A percentile compares a stretch with the other conserved stretches of the same genome.
phyloP scores from a whole-genome alignment of 2,329 filamentous ascomycete genomes.

The Penicillium sp. region DNA sequence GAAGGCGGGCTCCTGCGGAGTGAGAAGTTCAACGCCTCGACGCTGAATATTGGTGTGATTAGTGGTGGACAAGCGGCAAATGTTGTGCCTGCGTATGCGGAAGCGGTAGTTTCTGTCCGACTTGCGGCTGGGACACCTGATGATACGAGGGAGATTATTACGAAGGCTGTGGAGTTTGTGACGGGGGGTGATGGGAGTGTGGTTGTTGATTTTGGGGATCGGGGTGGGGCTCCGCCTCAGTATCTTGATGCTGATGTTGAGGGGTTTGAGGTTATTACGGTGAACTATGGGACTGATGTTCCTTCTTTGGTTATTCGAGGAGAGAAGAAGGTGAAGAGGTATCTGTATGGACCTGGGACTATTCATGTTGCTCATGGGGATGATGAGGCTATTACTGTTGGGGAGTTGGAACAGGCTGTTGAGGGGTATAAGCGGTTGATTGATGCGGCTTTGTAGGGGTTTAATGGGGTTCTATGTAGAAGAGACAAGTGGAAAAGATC shows the following conservation, averaged over 20 bases:
- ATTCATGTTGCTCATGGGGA: conserved; percentile 88
- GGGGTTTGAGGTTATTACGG: conserved; percentile 76
- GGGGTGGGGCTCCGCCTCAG: conserved; percentile 64
- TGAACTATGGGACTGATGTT: conserved; percentile 92
- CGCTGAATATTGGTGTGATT: conserved; percentile 78
- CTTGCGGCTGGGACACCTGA: conserved; percentile 72
- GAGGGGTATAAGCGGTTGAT: conserved; percentile 75
- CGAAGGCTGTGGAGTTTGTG: conserved; percentile 54
- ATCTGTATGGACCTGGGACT: conserved; percentile 54
- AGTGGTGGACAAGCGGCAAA: conserved; percentile 81
- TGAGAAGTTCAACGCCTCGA: conserved; percentile 80
- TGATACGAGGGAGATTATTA: conserved; percentile 57
- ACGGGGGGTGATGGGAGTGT: conserved; percentile 35
- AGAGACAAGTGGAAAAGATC: not conserved
- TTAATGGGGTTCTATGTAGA: not conserved
- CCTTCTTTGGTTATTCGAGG: conserved; percentile 49
- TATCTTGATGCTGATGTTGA: conserved; percentile 76
- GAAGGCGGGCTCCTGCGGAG: conserved; percentile 61
- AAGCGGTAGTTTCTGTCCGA: conserved; percentile 67
- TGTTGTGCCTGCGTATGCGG: conserved; percentile 75
- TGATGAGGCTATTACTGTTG: conserved; percentile 74
- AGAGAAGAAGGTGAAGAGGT: not conserved
- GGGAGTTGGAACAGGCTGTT: conserved; percentile 75
- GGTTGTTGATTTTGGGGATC: conserved; percentile 53
- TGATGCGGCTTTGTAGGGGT: conserved; percentile 27